Conservation (phyloP, 495 filamentous ascomycete genomes). For the Aspergillus bridgeri region DNA sequence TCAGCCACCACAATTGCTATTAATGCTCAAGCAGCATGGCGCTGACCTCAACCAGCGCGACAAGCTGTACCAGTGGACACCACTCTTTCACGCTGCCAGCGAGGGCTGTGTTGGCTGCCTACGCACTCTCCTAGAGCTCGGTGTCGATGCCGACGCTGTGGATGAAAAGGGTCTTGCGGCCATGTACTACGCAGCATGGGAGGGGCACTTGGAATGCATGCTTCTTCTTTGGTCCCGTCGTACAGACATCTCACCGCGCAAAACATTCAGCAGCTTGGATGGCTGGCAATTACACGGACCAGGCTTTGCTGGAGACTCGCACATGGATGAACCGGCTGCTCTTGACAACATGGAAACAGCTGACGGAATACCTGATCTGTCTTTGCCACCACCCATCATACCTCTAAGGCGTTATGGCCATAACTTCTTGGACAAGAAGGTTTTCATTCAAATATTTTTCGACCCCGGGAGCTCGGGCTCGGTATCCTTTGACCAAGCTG, state of each 20-base stretch:
- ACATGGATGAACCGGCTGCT: slow-evolving; percentile 48
- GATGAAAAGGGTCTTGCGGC: slow-evolving; percentile 93
- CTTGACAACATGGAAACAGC: slow-evolving; percentile 66
- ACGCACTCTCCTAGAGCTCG: slow-evolving; percentile 68
- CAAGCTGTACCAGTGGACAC: slow-evolving; percentile 96
- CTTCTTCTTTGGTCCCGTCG: slow-evolving; percentile 66
- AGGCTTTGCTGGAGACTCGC: slow-evolving; percentile 26
- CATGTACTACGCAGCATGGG: slow-evolving; percentile 99
- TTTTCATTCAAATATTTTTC: slow-evolving; percentile 87
- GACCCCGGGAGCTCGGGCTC: slow-evolving; percentile 66
- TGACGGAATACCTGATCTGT: slow-evolving; percentile 88
- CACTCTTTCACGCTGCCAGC: slow-evolving; percentile 91
- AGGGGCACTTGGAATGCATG: slow-evolving; percentile 95
- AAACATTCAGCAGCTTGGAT: slow-evolving; percentile 36
- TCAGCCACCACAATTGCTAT: slow-evolving; percentile 69
- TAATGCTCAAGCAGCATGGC: slow-evolving; percentile 77
- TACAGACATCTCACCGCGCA: slow-evolving; percentile 20
- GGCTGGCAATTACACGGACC: slow-evolving; percentile 34
- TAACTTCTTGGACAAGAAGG: slow-evolving; percentile 97
- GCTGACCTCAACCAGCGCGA: slow-evolving; percentile 91
- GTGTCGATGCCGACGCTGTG: slow-evolving; percentile 67
- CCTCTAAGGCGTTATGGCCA: slow-evolving; percentile 91
- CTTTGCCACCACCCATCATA: slow-evolving; percentile 92
- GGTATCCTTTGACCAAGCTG: slow-evolving; percentile 87
- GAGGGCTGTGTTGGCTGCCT: slow-evolving; percentile 92